phyloP scores from a whole-genome alignment of 257 asterid genomes.

The Gentiana macrophylla region DNA sequence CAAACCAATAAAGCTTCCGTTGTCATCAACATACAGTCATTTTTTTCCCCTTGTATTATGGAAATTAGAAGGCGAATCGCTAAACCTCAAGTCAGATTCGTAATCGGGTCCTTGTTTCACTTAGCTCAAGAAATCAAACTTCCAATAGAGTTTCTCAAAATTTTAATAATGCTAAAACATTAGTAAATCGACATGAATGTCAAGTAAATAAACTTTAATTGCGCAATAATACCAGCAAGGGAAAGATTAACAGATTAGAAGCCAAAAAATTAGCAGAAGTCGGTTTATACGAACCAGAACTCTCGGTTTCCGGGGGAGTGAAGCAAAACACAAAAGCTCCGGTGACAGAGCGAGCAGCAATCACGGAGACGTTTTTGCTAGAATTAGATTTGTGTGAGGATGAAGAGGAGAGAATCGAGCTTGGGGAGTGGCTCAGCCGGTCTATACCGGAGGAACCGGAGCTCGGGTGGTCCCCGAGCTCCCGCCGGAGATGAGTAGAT shows the following conservation, averaged over 20 bases:
- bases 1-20: too few relatives aligned
- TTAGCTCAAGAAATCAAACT: too few relatives aligned
- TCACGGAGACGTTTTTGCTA: conserved; percentile 19
- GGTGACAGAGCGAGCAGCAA: conserved; percentile 42
- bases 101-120: too few relatives aligned
- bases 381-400: conserved; percentile 33
- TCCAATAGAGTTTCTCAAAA: too few relatives aligned
- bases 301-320: conserved; percentile 40
- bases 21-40: too few relatives aligned
- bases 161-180: too few relatives aligned
- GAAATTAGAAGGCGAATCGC: too few relatives aligned
- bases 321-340: conserved; percentile 53
- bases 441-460: conserved; percentile 23
- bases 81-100: too few relatives aligned
- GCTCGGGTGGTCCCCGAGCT: conserved; percentile 15
- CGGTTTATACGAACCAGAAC: conserved; percentile 13
- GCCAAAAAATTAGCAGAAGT: background rate
- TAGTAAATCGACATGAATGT: background rate
- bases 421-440: conserved; percentile 21
- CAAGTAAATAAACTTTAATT: too few relatives aligned
- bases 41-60: too few relatives aligned
- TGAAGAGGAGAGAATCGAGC: conserved; percentile 32
- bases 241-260: too few relatives aligned
- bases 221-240: background rate
- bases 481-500: conserved; percentile 23